phyloP scores from a whole-genome alignment of 2,329 filamentous ascomycete species.

The Talaromyces sp. region DNA sequence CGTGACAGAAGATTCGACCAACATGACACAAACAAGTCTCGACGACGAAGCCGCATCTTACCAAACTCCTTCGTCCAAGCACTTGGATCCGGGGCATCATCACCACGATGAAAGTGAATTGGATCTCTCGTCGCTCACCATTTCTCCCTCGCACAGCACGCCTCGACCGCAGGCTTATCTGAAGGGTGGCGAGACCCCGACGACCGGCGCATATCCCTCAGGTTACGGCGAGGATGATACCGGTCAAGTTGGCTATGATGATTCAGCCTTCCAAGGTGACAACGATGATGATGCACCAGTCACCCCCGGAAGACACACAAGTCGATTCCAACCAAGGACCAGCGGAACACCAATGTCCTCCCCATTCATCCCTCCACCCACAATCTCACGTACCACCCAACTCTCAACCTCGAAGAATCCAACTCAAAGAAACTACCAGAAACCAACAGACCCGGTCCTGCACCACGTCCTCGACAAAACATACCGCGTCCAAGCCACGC shows the following conservation, averaged over 20 bases:
- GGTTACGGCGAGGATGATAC: constrained; percentile 56
- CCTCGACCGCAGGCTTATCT: constrained; percentile 31
- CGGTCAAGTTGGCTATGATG: constrained; percentile 32
- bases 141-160: constrained; percentile 47
- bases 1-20: constrained; percentile 55
- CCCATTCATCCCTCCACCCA: constrained; percentile 53
- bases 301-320: constrained; percentile 33
- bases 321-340: constrained; percentile 46
- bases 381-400: constrained; percentile 25
- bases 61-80: constrained; percentile 38
- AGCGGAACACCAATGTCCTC: constrained; percentile 60
- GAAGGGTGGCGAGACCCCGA: constrained; percentile 49
- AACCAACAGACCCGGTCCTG: constrained; percentile 66
- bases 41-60: constrained; percentile 37
- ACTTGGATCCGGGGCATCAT: constrained; percentile 27
- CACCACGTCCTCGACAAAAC: constrained; percentile 94
- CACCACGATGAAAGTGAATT: constrained; percentile 40
- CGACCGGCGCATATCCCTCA: constrained; percentile 1
- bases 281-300: constrained; percentile 25
- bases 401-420: constrained; percentile 35
- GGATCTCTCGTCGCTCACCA: constrained; percentile 41
- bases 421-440: constrained; percentile 32
- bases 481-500: constrained; percentile 89
- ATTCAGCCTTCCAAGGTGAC: constrained; percentile 35
- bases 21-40: constrained; percentile 43